Percentiles rank a stretch among this genome's conserved stretches.
Conservation (phyloP, 345 rosid genomes). For the Turritis glabra region DNA sequence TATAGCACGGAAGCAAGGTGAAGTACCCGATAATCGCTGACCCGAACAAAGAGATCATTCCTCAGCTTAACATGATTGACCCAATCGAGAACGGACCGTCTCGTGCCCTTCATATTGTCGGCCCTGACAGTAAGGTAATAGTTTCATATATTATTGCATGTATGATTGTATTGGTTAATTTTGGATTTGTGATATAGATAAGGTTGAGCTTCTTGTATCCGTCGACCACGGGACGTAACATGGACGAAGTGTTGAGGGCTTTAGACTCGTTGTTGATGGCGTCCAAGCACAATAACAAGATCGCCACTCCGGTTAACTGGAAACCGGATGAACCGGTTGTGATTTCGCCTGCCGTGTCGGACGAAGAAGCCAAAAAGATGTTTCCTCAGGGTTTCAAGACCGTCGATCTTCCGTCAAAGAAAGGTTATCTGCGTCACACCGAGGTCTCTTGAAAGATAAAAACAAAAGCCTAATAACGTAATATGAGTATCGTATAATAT, state of each 20-base stretch:
- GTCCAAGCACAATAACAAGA: constrained; percentile 54
- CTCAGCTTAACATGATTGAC: constrained; percentile 81
- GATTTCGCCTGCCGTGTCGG: constrained; percentile 53
- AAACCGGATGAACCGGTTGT: constrained; percentile 71
- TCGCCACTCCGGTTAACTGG: constrained; percentile 85
- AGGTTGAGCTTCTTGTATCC: constrained; percentile 82
- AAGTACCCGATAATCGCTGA: constrained; percentile 72
- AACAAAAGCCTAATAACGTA: background rate
- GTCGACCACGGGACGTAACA: constrained; percentile 68
- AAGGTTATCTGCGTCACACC: constrained; percentile 59
- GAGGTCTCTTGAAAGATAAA: constrained; percentile 18
- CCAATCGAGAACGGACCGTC: constrained; percentile 72
- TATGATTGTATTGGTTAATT: background rate
- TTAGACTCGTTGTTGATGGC: constrained; percentile 66
- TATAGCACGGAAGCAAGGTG: constrained; percentile 63
- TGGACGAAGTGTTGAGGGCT: constrained; percentile 75
- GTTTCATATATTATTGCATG: background rate
- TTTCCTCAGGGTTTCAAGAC: constrained; percentile 68
- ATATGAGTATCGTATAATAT: background rate
- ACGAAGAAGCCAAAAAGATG: constrained; percentile 62
- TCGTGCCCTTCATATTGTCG: constrained; percentile 75
- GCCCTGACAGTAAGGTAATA: constrained; percentile 58
- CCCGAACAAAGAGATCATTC: constrained; percentile 56
- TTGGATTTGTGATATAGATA: constrained; percentile 38
- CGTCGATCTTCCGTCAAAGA: constrained; percentile 63